These are phyloP conservation scores for Blastobotrys indianensis DNA, from an alignment of 1,139 yeast species.

Conservation along the genomic window DNA sequence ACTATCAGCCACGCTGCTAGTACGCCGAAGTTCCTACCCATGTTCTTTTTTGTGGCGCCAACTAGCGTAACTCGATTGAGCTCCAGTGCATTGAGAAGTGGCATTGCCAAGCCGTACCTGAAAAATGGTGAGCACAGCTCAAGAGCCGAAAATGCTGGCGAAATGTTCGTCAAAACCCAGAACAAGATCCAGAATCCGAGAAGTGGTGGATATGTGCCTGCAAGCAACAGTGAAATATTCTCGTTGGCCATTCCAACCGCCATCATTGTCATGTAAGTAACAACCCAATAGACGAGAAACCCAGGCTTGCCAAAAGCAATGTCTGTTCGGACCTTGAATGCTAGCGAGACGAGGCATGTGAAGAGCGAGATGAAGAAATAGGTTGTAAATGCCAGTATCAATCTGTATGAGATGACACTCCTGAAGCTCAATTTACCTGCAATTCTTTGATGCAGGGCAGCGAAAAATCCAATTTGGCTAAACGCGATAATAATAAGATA, in stretches of 20 bases:
- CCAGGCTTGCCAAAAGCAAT: slow-evolving; percentile 54
- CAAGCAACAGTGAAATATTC: slow-evolving; percentile 45
- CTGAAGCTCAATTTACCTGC: slow-evolving; percentile 40
- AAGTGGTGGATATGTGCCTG: slow-evolving; percentile 43
- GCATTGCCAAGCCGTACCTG: slow-evolving; percentile 60
- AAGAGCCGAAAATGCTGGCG: slow-evolving; percentile 58
- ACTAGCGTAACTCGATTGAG: slow-evolving; percentile 52
- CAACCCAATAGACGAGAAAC: slow-evolving; percentile 59
- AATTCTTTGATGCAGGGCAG: slow-evolving; percentile 47
- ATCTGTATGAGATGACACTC: slow-evolving; percentile 47
- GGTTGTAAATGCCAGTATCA: slow-evolving; percentile 42
- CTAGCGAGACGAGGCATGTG: slow-evolving; percentile 53
- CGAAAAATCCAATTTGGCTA: slow-evolving; percentile 54
- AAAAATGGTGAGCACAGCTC: slow-evolving; percentile 49
- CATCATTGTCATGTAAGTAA: slow-evolving; percentile 51
- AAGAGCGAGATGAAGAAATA: slow-evolving; percentile 50
- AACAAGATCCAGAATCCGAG: slow-evolving; percentile 59
- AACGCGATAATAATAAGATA: slow-evolving; percentile 65
- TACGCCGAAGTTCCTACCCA: slow-evolving; percentile 57
- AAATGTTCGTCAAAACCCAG: slow-evolving; percentile 53
- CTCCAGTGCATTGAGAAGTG: slow-evolving; percentile 55
- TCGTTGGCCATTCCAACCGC: slow-evolving; percentile 65
- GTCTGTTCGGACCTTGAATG: slow-evolving; percentile 51
- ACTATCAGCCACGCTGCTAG: slow-evolving; percentile 53
- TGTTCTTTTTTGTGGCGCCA: slow-evolving; percentile 48